A percentile compares a stretch with the other conserved stretches of the same genome.
Conservation (phyloP, 495 filamentous ascomycete species). For the Clavariopsis aquatica region DNA sequence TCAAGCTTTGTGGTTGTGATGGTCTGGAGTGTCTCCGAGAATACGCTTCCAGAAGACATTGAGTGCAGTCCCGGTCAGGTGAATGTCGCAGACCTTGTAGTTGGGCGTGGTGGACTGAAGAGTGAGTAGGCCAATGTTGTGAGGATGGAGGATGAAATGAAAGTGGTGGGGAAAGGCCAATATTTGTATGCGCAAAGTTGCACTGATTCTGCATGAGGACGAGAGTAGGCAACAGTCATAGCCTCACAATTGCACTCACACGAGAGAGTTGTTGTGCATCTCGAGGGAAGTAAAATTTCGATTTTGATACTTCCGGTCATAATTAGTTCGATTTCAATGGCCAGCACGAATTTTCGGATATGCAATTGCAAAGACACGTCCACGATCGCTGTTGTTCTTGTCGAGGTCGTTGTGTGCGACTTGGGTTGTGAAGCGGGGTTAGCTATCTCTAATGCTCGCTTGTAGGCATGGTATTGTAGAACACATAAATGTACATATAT, state of each 20-base stretch:
- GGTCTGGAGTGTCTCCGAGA: slow-evolving; percentile 64
- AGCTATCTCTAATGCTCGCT: too few relatives aligned
- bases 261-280: not conserved
- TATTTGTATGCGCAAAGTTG: not conserved
- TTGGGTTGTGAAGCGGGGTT: too few relatives aligned
- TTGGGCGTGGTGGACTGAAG: not conserved
- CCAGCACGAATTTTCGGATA: too few relatives aligned
- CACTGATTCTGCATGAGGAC: not conserved
- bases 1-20: slow-evolving; percentile 67
- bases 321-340: too few relatives aligned
- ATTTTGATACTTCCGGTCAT: too few relatives aligned
- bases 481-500: too few relatives aligned
- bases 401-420: too few relatives aligned
- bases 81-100: not conserved
- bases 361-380: too few relatives aligned
- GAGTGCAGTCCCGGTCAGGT: not conserved
- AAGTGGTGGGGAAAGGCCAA: not conserved
- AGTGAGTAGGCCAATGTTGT: not conserved
- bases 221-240: not conserved
- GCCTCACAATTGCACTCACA: not conserved
- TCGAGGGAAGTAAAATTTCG: too few relatives aligned
- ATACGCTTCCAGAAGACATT: slow-evolving; percentile 32
- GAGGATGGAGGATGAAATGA: not conserved
- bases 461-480: too few relatives aligned
- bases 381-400: too few relatives aligned